Percentiles rank a stretch among this genome's conserved stretches.
Conservation (phyloP, 2,329 filamentous ascomycete species). For the Trichoderma sp. region DNA sequence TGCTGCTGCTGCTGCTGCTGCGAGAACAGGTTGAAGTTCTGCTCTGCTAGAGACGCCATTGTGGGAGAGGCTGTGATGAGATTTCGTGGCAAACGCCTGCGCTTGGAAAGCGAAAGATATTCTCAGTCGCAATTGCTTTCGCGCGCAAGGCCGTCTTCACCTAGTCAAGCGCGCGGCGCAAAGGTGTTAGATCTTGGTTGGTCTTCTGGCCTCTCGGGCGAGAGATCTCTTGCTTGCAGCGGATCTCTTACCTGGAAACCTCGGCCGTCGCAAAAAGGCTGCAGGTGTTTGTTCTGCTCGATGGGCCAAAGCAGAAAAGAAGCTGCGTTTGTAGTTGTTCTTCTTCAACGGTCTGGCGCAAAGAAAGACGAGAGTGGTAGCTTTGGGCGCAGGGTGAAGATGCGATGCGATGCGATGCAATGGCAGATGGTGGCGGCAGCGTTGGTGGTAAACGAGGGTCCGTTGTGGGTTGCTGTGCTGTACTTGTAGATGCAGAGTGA, state of each 20-base stretch:
- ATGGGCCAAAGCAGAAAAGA: background rate
- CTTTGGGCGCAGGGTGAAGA: background rate
- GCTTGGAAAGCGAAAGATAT: background rate
- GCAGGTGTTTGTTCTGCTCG: background rate
- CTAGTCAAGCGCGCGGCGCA: constrained; percentile 9
- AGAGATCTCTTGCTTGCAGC: background rate
- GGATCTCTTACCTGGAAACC: background rate
- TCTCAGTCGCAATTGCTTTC: background rate
- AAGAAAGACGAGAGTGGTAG: background rate
- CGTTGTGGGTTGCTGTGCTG: background rate
- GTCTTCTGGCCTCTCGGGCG: background rate
- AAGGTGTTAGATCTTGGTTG: background rate
- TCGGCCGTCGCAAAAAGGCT: background rate
- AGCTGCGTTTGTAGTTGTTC: background rate
- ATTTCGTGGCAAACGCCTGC: background rate
- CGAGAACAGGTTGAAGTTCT: constrained; percentile 35
- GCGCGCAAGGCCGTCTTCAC: constrained; percentile 18
- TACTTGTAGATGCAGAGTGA: background rate
- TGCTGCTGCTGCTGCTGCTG: constrained; percentile 33
- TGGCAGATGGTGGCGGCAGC: background rate
- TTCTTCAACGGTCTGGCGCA: background rate
- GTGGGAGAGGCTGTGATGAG: constrained; percentile 1
- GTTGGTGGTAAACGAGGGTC: constrained; percentile 18
- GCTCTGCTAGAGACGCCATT: constrained; percentile 38
- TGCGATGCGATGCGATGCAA: background rate